Base-by-base conservation (phyloP, 148 eudicot species). In the Rheum nobile region DNA sequence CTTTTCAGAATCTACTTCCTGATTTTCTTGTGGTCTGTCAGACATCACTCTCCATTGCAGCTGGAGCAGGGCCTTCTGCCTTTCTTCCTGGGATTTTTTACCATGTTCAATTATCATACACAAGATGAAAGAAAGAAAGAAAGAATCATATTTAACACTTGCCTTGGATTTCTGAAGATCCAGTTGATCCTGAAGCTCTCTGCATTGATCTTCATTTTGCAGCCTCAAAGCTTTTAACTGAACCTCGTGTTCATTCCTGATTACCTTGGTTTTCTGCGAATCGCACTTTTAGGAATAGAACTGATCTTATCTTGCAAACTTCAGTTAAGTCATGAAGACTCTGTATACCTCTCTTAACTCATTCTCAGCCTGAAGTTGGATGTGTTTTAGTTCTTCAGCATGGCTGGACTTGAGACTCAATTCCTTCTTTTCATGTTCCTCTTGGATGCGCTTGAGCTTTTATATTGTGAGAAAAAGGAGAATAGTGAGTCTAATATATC, bases 11-110 rank as follows among this genome's bases (percentile, higher is more conserved):
- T 78, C 89, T 77, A 86, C 96, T 90, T 95, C 98, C 85, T 89
- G 97, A 42, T 95, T 97, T 75, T 87, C 93, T 75, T 90, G 89
- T 47, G 90, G 93, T 41, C 85, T 84, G 81, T 89, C 90, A 65
- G 96, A 74, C 98, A 95, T 95, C 76, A 90, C 98, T 86, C 84
- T 90, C 98, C 90, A 95, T 81, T 91, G 97, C 79, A 95, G 77
- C 85, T 95, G 92, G 83, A 95, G 76, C 57, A 90, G 78, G 52
- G 93, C 86, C 82, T 87, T 86, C 83, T 95, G 98, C 85, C 85
- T 95, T 79, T 95, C 98, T 81, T 95, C 97, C 98, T 93, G 70
- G 39, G 39, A 65, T 31, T 65, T 65, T 31, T 31, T 6, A 65
- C 41, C 70, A 28, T 65, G 84, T 78, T 44, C 78, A 70, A 77